Base-by-base conservation (phyloP, 2,329 filamentous ascomycete genomes). In the Tolypocladium sp. region DNA sequence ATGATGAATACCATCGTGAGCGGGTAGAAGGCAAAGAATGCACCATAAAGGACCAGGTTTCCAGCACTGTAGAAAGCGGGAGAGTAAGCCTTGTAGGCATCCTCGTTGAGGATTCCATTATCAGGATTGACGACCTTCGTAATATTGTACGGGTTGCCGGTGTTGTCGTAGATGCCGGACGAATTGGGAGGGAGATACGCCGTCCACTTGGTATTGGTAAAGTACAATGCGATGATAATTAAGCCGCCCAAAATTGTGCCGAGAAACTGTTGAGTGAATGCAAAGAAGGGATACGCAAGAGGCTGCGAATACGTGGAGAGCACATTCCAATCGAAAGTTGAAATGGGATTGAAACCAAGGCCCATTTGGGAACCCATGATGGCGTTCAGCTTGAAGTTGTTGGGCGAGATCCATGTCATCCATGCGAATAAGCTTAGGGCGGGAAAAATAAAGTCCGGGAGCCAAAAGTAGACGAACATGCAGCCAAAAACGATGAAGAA, bases 301-400 rank as follows among this genome's bases (percentile, higher is more conserved):
- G 74, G 70, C 30, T 59, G 40, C 2, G 57, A 41, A 0, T 68
- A 69, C 12, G 58, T 41, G 2, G 61, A 61, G 7, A 67, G 61
- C 2, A 73, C 65, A 55, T 81, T 82, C 73, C 77, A 80, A 66
- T 82, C 80, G 41, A 80, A 80, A 0, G 75, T 81, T 0, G 79
- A 76, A 5, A 80, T 64, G 0, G 77, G 80, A 62, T 79, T 82
- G 67, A 79, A 79, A 6, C 72, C 79, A 41, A 80, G 66, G 0
- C 75, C 74, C 0, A 71, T 69, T 1, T 67, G 67, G 0, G 75
- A 74, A 0, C 77, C 76, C 0, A 77, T 80, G 13, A 81, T 65
- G 8, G 75, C 72, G 15, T 63, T 64, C 8, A 79, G 67, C 8
- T 72, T 75, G 51, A 76, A 62, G 57, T 78, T 79, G 38, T 74